Evolutionary conservation across 805 yeast genomes (phyloP).

Genomic region (Candida montana): DNA sequence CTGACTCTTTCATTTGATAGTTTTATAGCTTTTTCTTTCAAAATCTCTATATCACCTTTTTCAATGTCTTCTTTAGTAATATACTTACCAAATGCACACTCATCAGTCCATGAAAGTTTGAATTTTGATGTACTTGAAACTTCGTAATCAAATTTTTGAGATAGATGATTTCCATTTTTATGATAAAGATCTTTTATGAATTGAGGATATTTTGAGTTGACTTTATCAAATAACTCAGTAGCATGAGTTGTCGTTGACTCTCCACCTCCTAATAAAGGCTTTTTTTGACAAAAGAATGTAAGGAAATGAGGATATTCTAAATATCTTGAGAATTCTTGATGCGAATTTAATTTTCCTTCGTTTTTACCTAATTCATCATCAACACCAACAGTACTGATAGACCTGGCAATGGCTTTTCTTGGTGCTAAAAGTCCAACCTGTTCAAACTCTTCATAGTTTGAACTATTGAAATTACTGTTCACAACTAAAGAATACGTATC

Average conservation of each 20-base stretch:
- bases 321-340: conserved; percentile 2
- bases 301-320: background rate
- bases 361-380: conserved; percentile 2
- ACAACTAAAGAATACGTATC: background rate
- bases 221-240: background rate
- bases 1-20: background rate
- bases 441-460: background rate
- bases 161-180: background rate
- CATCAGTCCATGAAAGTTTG: background rate
- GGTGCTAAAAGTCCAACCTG: background rate
- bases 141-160: background rate
- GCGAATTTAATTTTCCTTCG: background rate
- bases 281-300: background rate
- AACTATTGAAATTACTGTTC: background rate
- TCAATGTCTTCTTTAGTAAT: background rate
- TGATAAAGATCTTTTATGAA: background rate
- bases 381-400: background rate
- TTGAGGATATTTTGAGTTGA: background rate
- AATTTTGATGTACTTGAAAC: background rate
- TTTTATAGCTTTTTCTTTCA: background rate
- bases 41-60: background rate
- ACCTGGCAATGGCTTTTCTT: background rate
- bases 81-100: background rate
- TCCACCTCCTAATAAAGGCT: background rate
- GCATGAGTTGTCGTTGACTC: conserved; percentile 1